These are phyloP conservation scores for Turritis glabra DNA, from an alignment of 345 rosid species.

Conservation along the genomic window DNA sequence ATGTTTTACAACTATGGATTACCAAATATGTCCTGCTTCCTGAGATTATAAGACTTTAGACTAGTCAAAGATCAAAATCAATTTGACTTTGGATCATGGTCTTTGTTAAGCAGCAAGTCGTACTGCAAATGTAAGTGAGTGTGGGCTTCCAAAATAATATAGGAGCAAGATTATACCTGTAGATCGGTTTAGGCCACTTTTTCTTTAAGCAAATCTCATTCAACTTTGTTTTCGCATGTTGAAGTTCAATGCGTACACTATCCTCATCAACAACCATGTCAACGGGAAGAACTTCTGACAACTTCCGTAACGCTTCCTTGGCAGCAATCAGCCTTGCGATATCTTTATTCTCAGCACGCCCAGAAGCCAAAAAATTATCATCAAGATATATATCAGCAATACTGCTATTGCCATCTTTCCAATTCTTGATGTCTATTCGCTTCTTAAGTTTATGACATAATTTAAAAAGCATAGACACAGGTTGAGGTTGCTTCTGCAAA, in stretches of 20 bases:
- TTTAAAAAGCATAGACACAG: conserved; percentile 55
- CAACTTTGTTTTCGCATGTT: conserved; percentile 63
- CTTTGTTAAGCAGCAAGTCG: background rate
- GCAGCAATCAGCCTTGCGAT: conserved; percentile 72
- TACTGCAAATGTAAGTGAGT: background rate
- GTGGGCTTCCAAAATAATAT: background rate
- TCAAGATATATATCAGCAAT: conserved; percentile 57
- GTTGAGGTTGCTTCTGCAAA: conserved; percentile 68
- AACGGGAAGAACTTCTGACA: conserved; percentile 31
- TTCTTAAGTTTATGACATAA: conserved; percentile 70
- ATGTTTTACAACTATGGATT: background rate
- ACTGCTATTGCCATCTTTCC: conserved; percentile 36
- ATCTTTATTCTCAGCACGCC: conserved; percentile 60
- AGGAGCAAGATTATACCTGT: conserved; percentile 46
- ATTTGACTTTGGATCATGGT: background rate
- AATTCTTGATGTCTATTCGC: conserved; percentile 46
- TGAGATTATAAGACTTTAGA: background rate
- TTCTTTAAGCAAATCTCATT: conserved; percentile 56
- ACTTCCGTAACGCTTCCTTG: conserved; percentile 52
- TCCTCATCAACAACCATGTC: conserved; percentile 27
- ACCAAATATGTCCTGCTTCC: conserved; percentile 11
- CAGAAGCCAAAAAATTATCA: conserved; percentile 52
- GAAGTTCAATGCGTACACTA: conserved; percentile 40
- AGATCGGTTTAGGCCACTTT: conserved; percentile 69
- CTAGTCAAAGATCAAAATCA: background rate